These are phyloP conservation scores for Murraya koenigii DNA, from an alignment of 345 rosid genomes.

Conservation along the genomic window DNA sequence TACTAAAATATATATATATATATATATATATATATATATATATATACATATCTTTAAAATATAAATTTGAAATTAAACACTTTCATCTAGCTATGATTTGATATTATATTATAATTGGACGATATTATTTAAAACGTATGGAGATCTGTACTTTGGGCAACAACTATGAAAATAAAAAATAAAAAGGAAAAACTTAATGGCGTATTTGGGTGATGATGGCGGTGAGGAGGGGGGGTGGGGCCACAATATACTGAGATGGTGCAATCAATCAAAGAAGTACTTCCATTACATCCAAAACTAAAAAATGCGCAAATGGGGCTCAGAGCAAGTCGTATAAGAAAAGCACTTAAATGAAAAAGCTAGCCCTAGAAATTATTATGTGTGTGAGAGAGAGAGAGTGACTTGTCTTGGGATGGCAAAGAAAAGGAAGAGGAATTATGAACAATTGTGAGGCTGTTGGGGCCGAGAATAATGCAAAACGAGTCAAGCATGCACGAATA, in stretches of 20 bases:
- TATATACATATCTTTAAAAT: too few species aligned
- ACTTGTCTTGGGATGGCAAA: constrained; percentile 32
- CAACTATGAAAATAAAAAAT: neutral
- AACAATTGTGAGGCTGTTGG: constrained; percentile 30
- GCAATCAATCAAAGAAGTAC: constrained; percentile 36
- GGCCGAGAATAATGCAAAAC: constrained; percentile 37
- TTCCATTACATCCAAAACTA: constrained; percentile 32
- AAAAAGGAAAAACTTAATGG: constrained; percentile 11
- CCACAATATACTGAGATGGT: constrained; percentile 27
- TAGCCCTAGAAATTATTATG: constrained; percentile 18
- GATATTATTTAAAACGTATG: too few species aligned
- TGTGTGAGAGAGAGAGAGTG: constrained; percentile 18
- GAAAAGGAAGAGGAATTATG: constrained; percentile 32
- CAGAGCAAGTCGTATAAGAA: neutral
- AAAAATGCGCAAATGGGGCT: constrained; percentile 13
- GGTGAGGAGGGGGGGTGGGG: constrained; percentile 3
- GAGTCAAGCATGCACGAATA: constrained; percentile 36
- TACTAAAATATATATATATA: too few species aligned
- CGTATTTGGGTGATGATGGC: neutral
- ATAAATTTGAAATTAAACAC: too few species aligned
- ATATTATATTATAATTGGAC: neutral
- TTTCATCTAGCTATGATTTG: too few species aligned
- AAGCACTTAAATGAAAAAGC: constrained; percentile 12
- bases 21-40: too few species aligned
- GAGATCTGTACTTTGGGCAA: neutral